These are phyloP conservation scores for Hypoxylon sp. DNA, from an alignment of 2,329 filamentous ascomycete genomes.

Conservation along the genomic window DNA sequence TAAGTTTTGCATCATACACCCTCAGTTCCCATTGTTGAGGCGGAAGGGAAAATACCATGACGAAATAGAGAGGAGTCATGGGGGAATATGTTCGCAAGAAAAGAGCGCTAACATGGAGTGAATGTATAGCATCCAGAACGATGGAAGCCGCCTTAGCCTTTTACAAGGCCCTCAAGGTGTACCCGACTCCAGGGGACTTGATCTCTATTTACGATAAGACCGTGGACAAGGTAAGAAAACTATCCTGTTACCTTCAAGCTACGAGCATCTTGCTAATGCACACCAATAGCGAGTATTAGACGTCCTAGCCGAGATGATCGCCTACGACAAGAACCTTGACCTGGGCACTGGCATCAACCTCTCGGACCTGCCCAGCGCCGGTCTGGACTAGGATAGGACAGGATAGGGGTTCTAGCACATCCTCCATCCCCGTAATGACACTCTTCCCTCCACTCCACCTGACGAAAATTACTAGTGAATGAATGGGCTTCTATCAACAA, in stretches of 20 bases:
- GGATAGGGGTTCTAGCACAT: constrained; percentile 10
- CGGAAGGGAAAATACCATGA: not conserved
- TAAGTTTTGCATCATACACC: constrained; percentile 60
- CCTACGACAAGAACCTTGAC: constrained; percentile 82
- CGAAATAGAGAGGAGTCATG: not conserved
- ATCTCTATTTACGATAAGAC: constrained; percentile 99
- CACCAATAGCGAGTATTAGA: constrained; percentile 84
- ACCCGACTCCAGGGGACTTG: constrained; percentile 91
- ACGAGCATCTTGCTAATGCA: constrained; percentile 20
- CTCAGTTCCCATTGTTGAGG: not conserved
- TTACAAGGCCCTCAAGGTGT: constrained; percentile 99
- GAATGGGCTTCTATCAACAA: constrained; percentile 9
- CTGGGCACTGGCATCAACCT: constrained; percentile 61
- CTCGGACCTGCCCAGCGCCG: constrained; percentile 64
- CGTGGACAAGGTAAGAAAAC: constrained; percentile 81
- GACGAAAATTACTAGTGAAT: constrained; percentile 10
- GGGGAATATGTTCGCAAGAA: constrained; percentile 9
- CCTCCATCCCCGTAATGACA: constrained; percentile 1
- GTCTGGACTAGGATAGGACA: constrained; percentile 62
- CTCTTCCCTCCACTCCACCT: constrained; percentile 29
- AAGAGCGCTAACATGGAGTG: constrained; percentile 30
- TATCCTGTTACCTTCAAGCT: not conserved
- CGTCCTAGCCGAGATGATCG: constrained; percentile 97
- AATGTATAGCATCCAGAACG: constrained; percentile 70
- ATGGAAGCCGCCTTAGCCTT: constrained; percentile 93